A percentile compares a stretch with the other conserved stretches of the same genome.
phyloP scores from a whole-genome alignment of 148 eudicot genomes.

The Arbutus unedo region DNA sequence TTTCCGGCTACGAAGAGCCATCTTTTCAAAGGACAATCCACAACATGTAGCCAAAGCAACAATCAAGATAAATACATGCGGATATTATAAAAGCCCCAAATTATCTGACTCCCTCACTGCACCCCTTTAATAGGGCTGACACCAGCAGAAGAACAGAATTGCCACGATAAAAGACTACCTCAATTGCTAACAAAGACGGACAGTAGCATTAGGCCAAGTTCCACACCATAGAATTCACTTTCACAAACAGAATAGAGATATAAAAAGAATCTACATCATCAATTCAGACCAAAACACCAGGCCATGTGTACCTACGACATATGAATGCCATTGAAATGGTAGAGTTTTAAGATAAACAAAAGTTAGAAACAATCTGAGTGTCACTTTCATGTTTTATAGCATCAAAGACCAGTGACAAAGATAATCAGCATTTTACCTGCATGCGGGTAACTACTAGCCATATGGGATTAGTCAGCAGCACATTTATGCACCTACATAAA shows the following conservation, averaged over 20 bases:
- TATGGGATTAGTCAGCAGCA: constrained; percentile 95
- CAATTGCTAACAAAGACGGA: neutral
- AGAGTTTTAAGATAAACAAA: neutral
- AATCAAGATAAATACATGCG: neutral
- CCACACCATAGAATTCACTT: neutral
- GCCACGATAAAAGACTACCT: neutral
- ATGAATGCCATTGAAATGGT: neutral
- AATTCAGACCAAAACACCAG: neutral
- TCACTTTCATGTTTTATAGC: neutral
- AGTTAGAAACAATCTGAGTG: neutral
- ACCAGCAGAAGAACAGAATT: neutral
- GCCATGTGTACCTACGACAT: neutral
- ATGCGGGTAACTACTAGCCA: constrained; percentile 96
- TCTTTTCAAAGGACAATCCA: constrained; percentile 3
- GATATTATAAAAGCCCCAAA: neutral
- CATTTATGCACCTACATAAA: constrained; percentile 72
- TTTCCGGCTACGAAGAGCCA: neutral
- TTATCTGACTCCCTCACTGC: neutral
- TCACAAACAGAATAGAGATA: neutral
- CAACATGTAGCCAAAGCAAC: neutral
- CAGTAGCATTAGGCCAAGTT: neutral
- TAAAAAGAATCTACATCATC: neutral
- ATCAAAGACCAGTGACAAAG: constrained; percentile 12
- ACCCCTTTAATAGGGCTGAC: neutral
- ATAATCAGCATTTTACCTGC: constrained; percentile 57